phyloP scores from a whole-genome alignment of 495 filamentous ascomycete species.

The Talaromyces ruber region DNA sequence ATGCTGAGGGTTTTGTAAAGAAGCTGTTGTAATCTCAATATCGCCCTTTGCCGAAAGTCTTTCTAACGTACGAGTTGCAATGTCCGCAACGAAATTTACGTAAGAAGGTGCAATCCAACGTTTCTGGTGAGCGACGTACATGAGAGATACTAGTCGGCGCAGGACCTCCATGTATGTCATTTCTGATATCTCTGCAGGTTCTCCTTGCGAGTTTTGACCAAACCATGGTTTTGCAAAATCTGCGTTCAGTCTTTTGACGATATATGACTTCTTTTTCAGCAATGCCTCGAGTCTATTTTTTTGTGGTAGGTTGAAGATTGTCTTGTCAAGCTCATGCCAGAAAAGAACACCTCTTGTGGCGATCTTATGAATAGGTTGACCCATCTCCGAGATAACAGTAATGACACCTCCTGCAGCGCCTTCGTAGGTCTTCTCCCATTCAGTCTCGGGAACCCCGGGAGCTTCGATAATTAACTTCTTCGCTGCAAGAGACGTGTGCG shows the following conservation, averaged over 20 bases:
- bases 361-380: constrained; percentile 34
- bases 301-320: constrained; percentile 20
- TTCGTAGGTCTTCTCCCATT: constrained; percentile 24
- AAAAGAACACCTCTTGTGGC: constrained; percentile 27
- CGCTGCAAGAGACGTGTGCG: constrained; percentile 21
- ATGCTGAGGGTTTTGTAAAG: neutral
- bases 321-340: constrained; percentile 29
- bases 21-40: neutral
- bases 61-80: constrained; percentile 81
- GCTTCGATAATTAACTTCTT: constrained; percentile 19
- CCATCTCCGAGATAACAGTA: constrained; percentile 33
- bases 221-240: constrained; percentile 30
- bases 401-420: constrained; percentile 20
- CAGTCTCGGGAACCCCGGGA: constrained; percentile 16
- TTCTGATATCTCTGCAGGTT: constrained; percentile 93
- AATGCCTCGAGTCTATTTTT: neutral
- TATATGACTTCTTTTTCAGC: constrained; percentile 5
- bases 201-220: constrained; percentile 26
- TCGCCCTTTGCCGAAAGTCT: neutral
- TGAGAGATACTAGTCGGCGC: constrained; percentile 87
- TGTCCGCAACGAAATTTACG: constrained; percentile 75
- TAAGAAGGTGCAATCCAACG: constrained; percentile 91
- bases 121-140: constrained; percentile 89
- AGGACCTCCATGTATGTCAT: constrained; percentile 97
- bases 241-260: constrained; percentile 20